Evolutionary conservation across 345 rosid genomes (phyloP), one percentile per base, ranked within the genome.

Genomic region (Melaleuca quinquenervia): DNA sequence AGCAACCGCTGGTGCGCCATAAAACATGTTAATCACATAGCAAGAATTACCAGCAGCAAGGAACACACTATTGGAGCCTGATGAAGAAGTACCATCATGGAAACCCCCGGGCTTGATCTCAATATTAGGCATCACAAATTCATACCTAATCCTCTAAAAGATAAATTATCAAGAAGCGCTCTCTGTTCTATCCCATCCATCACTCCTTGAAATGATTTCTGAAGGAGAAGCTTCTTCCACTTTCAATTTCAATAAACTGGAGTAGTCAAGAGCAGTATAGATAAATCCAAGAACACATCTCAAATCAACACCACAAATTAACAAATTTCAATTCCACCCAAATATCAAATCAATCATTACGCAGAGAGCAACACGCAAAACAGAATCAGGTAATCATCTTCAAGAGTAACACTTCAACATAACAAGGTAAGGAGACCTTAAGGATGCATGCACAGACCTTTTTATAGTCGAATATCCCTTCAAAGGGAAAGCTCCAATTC

Each of bases 1-100:
- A 95, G 89, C 96, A 95, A 91, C 96, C 94, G 83, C 94, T 92
- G 92, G 90, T 13, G 87, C 85, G 87, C 85, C 84, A 55, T 62
- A 87, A 83, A 80, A 88, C 83, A 55, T 60, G 78, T 70, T 32
- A 64, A 32, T 70, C 78, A 70, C 48, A 18, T 32, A 41, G 78
- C 78, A 70, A n/a, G 78, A 70, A 18, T 32, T 70, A 70, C 78
- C 76, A 32, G 78, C 78, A 70, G 78, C 78, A 36, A 70, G 78
- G 45, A 70, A 70, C 78, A 70, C 78, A 32, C 48, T 32, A 32
- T 10, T 5, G 24, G 45, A 70, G 41, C 78, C 78, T 70, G 45
- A 70, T 70, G 45, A 70, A 70, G 78, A 70, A 64, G 16, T 10
- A 36, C 45, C 11, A 21, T 53, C 21, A 53, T 53, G 7, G 24